These are phyloP conservation scores for Podaxis sp. DNA, from an alignment of 768 basidiomycete species.

Conservation along the genomic window DNA sequence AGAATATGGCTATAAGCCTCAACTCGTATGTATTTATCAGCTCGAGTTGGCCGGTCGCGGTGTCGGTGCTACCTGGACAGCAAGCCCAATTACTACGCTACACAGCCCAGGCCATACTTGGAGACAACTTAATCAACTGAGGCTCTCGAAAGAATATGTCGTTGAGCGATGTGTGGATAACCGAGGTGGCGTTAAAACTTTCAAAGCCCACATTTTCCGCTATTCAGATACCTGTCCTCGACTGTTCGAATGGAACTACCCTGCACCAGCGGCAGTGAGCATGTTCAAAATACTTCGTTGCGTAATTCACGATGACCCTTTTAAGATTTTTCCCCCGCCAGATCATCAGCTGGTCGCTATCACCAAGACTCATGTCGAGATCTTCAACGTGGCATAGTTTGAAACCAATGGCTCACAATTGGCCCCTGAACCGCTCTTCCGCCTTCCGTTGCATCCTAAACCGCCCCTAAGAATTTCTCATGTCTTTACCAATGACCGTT, in stretches of 20 bases:
- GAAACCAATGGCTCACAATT: neutral
- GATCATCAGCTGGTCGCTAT: neutral
- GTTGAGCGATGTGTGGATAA: neutral
- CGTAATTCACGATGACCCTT: neutral
- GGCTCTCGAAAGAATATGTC: neutral
- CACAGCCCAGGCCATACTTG: neutral
- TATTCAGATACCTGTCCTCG: neutral
- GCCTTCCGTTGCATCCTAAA: neutral
- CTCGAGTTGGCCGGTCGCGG: neutral
- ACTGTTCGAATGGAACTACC: neutral
- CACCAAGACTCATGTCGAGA: neutral
- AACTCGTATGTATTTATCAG: neutral
- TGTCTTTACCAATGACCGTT: neutral
- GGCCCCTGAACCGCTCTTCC: neutral
- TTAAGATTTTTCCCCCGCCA: neutral
- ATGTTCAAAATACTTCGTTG: neutral
- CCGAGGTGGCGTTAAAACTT: neutral
- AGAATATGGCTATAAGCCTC: neutral
- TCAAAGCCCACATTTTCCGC: neutral
- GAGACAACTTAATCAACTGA: neutral
- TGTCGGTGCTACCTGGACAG: neutral
- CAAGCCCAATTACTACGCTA: neutral
- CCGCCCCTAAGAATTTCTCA: neutral
- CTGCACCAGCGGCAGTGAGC: neutral
- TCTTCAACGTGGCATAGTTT: neutral